phyloP scores from a whole-genome alignment of 306 rosid species.

The Pyrus communis region DNA sequence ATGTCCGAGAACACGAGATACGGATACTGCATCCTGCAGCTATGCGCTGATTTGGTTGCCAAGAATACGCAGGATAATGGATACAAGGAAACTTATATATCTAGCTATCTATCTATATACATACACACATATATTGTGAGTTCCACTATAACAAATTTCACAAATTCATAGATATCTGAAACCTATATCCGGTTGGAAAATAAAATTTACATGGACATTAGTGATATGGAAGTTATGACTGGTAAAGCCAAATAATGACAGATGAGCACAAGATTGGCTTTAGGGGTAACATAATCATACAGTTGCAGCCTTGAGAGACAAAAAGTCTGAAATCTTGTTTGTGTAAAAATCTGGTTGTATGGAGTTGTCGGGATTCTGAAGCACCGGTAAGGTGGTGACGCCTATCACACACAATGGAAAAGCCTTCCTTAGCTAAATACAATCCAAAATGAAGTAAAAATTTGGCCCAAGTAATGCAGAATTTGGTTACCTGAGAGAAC shows the following conservation, averaged over 20 bases:
- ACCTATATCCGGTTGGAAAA: background rate
- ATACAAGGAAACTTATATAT: background rate
- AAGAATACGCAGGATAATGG: background rate
- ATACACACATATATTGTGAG: background rate
- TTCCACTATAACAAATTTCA: background rate
- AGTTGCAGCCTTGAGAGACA: slow-evolving; percentile 65
- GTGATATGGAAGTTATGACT: background rate
- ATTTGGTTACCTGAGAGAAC: slow-evolving; percentile 57
- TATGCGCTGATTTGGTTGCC: background rate
- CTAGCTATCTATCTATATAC: background rate
- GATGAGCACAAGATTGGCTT: background rate
- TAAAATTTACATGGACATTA: background rate
- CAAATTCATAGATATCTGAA: background rate
- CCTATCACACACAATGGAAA: slow-evolving; percentile 19
- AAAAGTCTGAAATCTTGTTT: slow-evolving; percentile 78
- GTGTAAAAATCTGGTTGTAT: slow-evolving; percentile 91
- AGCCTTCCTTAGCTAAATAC: background rate
- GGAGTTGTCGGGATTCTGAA: slow-evolving; percentile 68
- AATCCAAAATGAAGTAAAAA: background rate
- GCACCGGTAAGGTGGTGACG: slow-evolving; percentile 61
- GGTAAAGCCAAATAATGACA: background rate
- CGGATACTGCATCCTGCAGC: background rate
- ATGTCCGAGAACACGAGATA: background rate
- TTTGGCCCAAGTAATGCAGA: background rate
- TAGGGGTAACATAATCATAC: slow-evolving; percentile 29